Conservation (phyloP, 2,329 filamentous ascomycete genomes). For the Atkinsonella hypoxylon region DNA sequence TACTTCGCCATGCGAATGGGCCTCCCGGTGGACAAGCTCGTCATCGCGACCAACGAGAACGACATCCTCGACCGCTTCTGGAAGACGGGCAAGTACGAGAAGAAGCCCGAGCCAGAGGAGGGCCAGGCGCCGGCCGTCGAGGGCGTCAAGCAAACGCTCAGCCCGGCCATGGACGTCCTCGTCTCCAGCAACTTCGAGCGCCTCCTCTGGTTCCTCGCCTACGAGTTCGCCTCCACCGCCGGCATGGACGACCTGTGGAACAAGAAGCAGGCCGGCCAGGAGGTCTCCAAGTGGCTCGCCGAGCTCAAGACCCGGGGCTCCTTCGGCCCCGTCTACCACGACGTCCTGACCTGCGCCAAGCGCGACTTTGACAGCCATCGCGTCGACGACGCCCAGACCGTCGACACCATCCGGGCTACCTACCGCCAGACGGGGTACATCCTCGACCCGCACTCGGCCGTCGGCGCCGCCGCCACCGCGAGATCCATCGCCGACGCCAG, state of each 20-base stretch:
- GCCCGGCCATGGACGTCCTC: constrained; percentile 94
- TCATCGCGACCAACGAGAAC: constrained; percentile 94
- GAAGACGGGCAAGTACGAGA: constrained; percentile 82
- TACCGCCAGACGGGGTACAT: constrained; percentile 60
- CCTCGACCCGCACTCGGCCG: constrained; percentile 84
- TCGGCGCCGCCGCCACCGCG: constrained; percentile 67
- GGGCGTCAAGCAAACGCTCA: constrained; percentile 82
- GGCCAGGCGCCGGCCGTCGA: constrained; percentile 46
- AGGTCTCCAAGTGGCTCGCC: constrained; percentile 66
- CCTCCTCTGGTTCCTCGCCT: constrained; percentile 83
- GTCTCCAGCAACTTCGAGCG: constrained; percentile 96
- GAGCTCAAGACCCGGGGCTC: constrained; percentile 69
- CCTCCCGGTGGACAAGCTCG: constrained; percentile 73
- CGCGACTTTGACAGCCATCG: constrained; percentile 72
- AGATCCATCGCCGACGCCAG: constrained; percentile 50
- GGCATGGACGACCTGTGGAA: constrained; percentile 55
- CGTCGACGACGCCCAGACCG: constrained; percentile 53
- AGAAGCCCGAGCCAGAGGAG: constrained; percentile 44
- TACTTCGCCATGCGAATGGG: constrained; percentile 91
- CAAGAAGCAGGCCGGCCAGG: constrained; percentile 59
- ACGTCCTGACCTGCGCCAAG: constrained; percentile 60
- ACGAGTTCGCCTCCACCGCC: constrained; percentile 49
- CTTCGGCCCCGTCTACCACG: constrained; percentile 63
- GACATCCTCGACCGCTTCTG: constrained; percentile 95
- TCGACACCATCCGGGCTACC: constrained; percentile 48